A percentile compares a stretch with the other conserved stretches of the same genome.
Evolutionary conservation across 768 basidiomycete genomes (phyloP).

Genomic region (Russula dissimulans): DNA sequence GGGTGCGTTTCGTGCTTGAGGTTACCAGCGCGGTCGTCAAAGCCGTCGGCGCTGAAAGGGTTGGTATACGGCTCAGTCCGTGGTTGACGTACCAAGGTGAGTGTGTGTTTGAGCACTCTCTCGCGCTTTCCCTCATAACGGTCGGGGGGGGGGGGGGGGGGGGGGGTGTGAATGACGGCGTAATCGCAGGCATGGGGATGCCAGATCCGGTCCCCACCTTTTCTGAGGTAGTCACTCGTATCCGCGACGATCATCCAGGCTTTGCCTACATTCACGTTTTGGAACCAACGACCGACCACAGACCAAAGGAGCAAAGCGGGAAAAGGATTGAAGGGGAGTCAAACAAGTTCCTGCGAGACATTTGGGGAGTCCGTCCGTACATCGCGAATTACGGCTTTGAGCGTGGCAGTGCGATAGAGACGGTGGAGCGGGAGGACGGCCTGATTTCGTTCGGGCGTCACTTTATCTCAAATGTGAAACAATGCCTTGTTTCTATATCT

Average conservation of each 20-base stretch:
- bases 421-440: conserved; percentile 10
- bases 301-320: neutral
- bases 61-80: conserved; percentile 31
- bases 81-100: conserved; percentile 15
- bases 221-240: conserved; percentile 21
- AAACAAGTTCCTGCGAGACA: conserved; percentile 21
- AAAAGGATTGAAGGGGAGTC: neutral
- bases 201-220: conserved; percentile 24
- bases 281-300: conserved; percentile 19
- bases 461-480: conserved; percentile 11
- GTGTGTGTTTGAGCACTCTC: too few species aligned
- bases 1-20: conserved; percentile 33
- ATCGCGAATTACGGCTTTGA: conserved; percentile 22
- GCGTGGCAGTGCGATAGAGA: conserved; percentile 18
- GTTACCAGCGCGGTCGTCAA: conserved; percentile 29
- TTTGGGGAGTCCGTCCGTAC: conserved; percentile 21
- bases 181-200: conserved; percentile 8
- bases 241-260: conserved; percentile 18
- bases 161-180: too few species aligned
- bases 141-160: too few species aligned
- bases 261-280: conserved; percentile 26
- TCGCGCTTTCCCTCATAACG: neutral
- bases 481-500: too few species aligned
- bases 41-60: conserved; percentile 30
- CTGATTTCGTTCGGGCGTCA: conserved; percentile 9